Evolutionary conservation across 768 basidiomycete genomes (phyloP).

Genomic region (Ramaria sp.): DNA sequence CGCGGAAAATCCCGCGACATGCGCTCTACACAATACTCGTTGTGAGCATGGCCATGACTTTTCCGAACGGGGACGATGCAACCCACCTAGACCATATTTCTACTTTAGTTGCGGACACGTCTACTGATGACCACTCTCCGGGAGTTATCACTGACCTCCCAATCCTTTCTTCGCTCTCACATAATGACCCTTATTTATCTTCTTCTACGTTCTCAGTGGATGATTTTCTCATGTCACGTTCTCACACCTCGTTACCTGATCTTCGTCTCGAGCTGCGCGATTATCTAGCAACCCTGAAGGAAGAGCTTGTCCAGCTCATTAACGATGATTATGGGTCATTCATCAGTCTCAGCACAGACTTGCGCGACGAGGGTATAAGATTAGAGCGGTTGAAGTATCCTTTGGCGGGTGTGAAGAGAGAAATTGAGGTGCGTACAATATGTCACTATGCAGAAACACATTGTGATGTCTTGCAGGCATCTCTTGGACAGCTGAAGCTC

Average conservation of each 20-base stretch:
- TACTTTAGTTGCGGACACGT: constrained; percentile 1
- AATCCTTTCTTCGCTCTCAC: constrained; percentile 54
- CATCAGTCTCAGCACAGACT: constrained; percentile 87
- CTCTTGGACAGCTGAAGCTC: constrained; percentile 33
- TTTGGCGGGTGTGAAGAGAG: constrained; percentile 45
- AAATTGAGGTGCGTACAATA: constrained; percentile 50
- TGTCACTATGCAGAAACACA: constrained; percentile 1
- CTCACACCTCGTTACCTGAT: constrained; percentile 75
- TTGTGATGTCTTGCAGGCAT: constrained; percentile 9
- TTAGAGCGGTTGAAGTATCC: constrained; percentile 60
- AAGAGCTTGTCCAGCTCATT: constrained; percentile 90
- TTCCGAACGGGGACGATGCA: neutral
- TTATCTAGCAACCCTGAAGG: constrained; percentile 74
- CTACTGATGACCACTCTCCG: neutral
- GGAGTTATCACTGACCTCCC: constrained; percentile 18
- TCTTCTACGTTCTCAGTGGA: constrained; percentile 70
- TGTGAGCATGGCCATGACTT: neutral
- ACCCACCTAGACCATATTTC: constrained; percentile 1
- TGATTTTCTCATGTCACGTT: constrained; percentile 74
- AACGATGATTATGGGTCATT: constrained; percentile 99
- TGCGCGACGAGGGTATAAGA: constrained; percentile 74
- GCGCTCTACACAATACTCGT: neutral
- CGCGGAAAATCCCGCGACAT: too few relatives aligned
- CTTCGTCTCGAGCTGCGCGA: constrained; percentile 78
- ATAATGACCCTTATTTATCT: constrained; percentile 63